phyloP scores from a whole-genome alignment of 2,329 filamentous ascomycete genomes.

The Aspergillus sp. region DNA sequence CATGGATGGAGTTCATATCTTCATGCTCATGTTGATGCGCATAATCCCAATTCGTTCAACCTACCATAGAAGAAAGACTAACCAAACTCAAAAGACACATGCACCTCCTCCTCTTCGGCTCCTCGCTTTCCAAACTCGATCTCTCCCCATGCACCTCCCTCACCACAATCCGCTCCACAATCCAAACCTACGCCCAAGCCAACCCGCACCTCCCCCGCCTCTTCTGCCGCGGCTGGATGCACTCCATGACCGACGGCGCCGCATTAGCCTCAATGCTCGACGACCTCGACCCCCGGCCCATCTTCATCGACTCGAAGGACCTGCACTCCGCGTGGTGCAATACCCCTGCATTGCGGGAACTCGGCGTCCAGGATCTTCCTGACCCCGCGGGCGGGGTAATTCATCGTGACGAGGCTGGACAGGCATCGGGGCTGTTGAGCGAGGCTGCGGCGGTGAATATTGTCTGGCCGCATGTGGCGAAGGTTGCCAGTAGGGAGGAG shows the following conservation, averaged over 20 bases:
- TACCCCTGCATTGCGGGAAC: constrained; percentile 46
- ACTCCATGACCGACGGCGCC: constrained; percentile 44
- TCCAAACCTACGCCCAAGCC: constrained; percentile 36
- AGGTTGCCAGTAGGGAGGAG: constrained; percentile 41
- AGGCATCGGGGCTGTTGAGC: constrained; percentile 45
- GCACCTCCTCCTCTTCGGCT: constrained; percentile 48
- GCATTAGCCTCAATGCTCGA: constrained; percentile 47
- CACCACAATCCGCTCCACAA: constrained; percentile 43
- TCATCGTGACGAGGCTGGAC: constrained; percentile 42
- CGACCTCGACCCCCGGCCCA: constrained; percentile 48
- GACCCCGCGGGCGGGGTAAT: constrained; percentile 49
- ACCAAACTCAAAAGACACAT: constrained; percentile 20
- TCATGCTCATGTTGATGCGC: too few species aligned
- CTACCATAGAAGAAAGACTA: neutral
- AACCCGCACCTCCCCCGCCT: constrained; percentile 43
- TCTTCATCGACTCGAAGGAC: constrained; percentile 51
- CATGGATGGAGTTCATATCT: neutral
- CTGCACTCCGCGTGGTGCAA: constrained; percentile 54
- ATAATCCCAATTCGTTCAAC: too few species aligned
- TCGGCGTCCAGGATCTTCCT: constrained; percentile 40
- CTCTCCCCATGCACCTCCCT: constrained; percentile 42
- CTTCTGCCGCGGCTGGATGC: constrained; percentile 51
- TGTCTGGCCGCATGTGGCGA: constrained; percentile 49
- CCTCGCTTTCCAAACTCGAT: constrained; percentile 46
- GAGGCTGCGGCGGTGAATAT: constrained; percentile 47